phyloP scores from a whole-genome alignment of 208 protist species.

The Ichthyophonus hoferi region DNA sequence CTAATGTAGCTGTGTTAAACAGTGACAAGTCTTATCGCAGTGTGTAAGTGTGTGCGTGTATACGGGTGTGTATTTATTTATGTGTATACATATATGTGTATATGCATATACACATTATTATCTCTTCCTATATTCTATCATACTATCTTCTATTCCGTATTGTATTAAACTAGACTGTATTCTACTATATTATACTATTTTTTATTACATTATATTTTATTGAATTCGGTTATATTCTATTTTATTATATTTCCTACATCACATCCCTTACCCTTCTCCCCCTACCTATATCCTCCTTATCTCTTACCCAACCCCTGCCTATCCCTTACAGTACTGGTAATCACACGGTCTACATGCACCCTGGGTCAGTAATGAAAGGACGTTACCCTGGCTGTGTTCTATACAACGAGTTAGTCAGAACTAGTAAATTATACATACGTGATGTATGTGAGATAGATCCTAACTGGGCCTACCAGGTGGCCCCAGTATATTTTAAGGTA shows the following conservation, averaged over 20 bases:
- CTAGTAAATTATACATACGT: constrained; percentile 41
- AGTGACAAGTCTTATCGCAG: neutral
- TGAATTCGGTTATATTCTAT: neutral
- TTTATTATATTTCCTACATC: neutral
- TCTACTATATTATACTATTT: neutral
- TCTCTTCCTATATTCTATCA: too few relatives aligned
- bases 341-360: neutral
- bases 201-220: neutral
- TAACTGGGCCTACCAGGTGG: constrained; percentile 46
- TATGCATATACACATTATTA: too few relatives aligned
- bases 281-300: neutral
- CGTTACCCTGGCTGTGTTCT: constrained; percentile 1
- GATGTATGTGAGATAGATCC: constrained; percentile 44
- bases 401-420: constrained; percentile 43
- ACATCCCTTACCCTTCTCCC: neutral
- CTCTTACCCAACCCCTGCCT: neutral
- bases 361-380: constrained; percentile 1
- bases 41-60: neutral
- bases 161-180: too few relatives aligned
- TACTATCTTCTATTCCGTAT: too few relatives aligned
- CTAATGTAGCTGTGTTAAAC: constrained; percentile 14
- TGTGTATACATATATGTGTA: neutral
- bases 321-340: neutral
- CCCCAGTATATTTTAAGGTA: constrained; percentile 45
- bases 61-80: neutral